Conservation (phyloP, 192 early-diverging fungal species). For the Coemansia sp. region DNA sequence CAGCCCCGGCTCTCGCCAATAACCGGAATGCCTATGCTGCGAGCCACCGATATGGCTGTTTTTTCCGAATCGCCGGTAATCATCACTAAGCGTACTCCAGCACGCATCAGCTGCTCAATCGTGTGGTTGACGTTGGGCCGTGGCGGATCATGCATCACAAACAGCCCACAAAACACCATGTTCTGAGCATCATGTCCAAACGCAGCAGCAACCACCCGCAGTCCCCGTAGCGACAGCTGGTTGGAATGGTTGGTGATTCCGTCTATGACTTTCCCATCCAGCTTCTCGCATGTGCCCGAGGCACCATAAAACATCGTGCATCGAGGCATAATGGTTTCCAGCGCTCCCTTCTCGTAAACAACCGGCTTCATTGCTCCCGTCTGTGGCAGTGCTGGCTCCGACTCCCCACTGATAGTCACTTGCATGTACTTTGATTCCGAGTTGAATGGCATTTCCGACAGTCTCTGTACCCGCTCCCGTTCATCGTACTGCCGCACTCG, state of each 20-base stretch:
- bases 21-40: conserved; percentile 73
- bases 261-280: conserved; percentile 61
- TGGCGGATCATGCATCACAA: conserved; percentile 91
- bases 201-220: conserved; percentile 87
- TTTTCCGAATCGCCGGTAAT: conserved; percentile 95
- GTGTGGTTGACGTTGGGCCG: conserved; percentile 72
- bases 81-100: conserved; percentile 92
- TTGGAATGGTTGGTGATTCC: conserved; percentile 58
- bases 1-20: conserved; percentile 55
- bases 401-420: conserved; percentile 52
- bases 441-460: conserved; percentile 85
- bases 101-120: conserved; percentile 65
- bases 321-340: conserved; percentile 73
- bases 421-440: conserved; percentile 94
- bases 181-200: conserved; percentile 57
- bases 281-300: conserved; percentile 48
- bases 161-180: conserved; percentile 79
- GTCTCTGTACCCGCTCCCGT: conserved; percentile 58
- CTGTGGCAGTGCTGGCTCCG: conserved; percentile 28
- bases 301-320: conserved; percentile 66
- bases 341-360: conserved; percentile 80
- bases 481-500: conserved; percentile 68
- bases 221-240: conserved; percentile 70
- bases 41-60: conserved; percentile 88
- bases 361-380: conserved; percentile 16